These are phyloP conservation scores for Taphrina communis DNA, from an alignment of 1,139 yeast species.

Conservation along the genomic window DNA sequence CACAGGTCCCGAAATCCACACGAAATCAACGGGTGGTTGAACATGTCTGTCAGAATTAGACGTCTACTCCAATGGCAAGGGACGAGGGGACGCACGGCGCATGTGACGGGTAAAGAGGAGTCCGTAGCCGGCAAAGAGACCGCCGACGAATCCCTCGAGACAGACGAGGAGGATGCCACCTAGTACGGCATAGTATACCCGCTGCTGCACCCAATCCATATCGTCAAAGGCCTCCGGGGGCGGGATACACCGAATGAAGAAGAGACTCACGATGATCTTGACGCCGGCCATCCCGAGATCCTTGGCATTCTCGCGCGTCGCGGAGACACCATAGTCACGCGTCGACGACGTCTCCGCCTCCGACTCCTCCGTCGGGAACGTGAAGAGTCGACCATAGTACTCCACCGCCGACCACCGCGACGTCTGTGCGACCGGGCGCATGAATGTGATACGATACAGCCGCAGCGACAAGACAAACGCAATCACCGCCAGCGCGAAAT, in stretches of 20 bases:
- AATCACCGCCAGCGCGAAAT: conserved; percentile 28
- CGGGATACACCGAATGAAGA: conserved; percentile 28
- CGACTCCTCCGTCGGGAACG: conserved; percentile 20
- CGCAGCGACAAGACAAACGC: conserved; percentile 29
- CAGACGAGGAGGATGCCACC: conserved; percentile 31
- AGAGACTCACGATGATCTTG: conserved; percentile 24
- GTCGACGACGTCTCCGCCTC: conserved; percentile 22
- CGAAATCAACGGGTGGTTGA: conserved; percentile 18
- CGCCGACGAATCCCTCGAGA: conserved; percentile 35
- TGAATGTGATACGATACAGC: conserved; percentile 26
- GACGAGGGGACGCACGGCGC: conserved; percentile 19
- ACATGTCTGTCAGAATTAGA: conserved; percentile 9
- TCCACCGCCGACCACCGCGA: conserved; percentile 18
- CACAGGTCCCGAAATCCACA: conserved; percentile 30
- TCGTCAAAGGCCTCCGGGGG: conserved; percentile 26
- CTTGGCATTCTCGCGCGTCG: conserved; percentile 18
- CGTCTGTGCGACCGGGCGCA: conserved; percentile 19
- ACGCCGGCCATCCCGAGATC: conserved; percentile 18
- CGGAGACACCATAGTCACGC: conserved; percentile 12
- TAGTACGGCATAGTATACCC: conserved; percentile 27
- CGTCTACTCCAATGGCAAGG: neutral
- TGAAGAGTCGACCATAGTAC: conserved; percentile 22
- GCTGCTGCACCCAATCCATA: conserved; percentile 20
- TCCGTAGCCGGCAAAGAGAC: conserved; percentile 22
- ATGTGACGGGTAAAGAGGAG: conserved; percentile 19